A percentile compares a stretch with the other conserved stretches of the same genome.
These are phyloP conservation scores for Penicillium cataractarum DNA, from an alignment of 495 filamentous ascomycete genomes.

Conservation along the genomic window DNA sequence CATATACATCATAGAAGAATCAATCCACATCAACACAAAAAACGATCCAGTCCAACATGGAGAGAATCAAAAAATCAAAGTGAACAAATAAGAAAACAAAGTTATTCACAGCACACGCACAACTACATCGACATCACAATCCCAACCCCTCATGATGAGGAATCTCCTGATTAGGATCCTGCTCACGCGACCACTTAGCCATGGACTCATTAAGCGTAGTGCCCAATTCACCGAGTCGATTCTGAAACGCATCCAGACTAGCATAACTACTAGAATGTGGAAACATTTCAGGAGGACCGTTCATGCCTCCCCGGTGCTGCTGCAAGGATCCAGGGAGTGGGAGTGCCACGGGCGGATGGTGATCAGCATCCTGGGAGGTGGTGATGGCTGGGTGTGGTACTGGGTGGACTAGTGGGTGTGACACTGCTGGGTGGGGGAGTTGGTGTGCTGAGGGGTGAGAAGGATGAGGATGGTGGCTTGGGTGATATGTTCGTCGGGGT, in stretches of 20 bases:
- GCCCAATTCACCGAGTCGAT: constrained; percentile 20
- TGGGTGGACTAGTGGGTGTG: constrained; percentile 6
- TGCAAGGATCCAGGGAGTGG: constrained; percentile 1
- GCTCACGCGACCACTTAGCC: constrained; percentile 31
- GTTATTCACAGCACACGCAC: not conserved
- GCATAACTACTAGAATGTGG: constrained; percentile 23
- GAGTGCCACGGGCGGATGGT: not conserved
- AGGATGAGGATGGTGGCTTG: not conserved
- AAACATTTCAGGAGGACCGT: constrained; percentile 17
- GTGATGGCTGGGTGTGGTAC: not conserved
- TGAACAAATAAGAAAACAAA: not conserved
- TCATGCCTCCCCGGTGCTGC: constrained; percentile 12
- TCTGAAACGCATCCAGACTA: constrained; percentile 30
- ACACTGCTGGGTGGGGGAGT: not conserved
- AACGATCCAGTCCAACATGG: not conserved
- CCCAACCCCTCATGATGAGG: constrained; percentile 32
- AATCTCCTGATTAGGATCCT: constrained; percentile 30
- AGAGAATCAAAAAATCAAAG: not conserved
- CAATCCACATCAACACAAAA: not conserved
- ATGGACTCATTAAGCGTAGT: constrained; percentile 26
- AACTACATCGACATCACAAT: constrained; percentile 15
- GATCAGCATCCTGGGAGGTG: not conserved
- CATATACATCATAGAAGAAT: constrained; percentile 12
- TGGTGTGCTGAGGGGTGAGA: not conserved
- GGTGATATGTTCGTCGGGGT: constrained; percentile 15